Evolutionary conservation across 1,139 yeast genomes (phyloP), one percentile per base, ranked within the genome.

Genomic region (Blastobotrys petasosporus): DNA sequence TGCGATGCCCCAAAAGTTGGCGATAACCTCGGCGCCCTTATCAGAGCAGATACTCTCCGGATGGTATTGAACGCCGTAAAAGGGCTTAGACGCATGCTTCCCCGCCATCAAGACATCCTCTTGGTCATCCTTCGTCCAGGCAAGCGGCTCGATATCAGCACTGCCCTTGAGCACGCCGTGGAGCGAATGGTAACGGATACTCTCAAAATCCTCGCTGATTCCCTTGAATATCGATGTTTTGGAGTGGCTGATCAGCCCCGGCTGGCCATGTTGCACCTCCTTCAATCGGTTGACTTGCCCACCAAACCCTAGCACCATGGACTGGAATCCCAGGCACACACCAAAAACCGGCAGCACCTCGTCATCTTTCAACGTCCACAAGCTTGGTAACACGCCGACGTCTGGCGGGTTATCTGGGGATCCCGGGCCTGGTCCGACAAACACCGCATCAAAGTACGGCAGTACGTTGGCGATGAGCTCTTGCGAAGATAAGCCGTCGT

Each of bases 401-500:
- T 90, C 97, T 1, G 62, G 52, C 0, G 72, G 62, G 37, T 69
- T 74, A 2, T 68, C 67, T 0, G 98, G 98, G 55, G 85, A 80
- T 0, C 99, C 99, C 0, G 99, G 99, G 0, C 99, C 99, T 0
- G 99, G 99, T 0, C 98, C 98, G 11, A 92, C 74, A 0, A 92
- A 80, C 3, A 94, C 73, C 41, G 87, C 88, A 48, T 84, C 86
- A 56, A 87, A 82, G n/a, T 69, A 61, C 1, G 68, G 62, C 7
- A 73, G 57, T 31, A 69, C 62, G 2, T 49, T 52, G 2, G 45
- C 43, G 35, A 79, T 44, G 39, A 80, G 68, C 30, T 67, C 65
- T 9, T 72, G 69, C 10, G 74, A 66, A 1, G 64, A 41, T 48
- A 82, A 71, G 0, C 86, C 68, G 63, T 90, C 95, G 61, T 87